phyloP scores from a whole-genome alignment of 306 rosid genomes.

The Casuarina equisetifolia region DNA sequence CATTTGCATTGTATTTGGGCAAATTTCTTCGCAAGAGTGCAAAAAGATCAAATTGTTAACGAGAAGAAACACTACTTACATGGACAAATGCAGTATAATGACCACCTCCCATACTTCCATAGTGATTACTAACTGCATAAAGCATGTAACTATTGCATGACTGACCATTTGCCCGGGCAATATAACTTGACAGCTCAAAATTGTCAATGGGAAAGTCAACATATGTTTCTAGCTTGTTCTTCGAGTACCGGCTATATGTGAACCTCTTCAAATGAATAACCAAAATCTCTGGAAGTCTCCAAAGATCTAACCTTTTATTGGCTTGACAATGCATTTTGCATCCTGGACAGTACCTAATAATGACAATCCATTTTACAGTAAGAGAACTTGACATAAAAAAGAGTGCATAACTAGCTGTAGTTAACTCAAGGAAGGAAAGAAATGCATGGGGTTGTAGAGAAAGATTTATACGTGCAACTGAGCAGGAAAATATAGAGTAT shows the following conservation, averaged over 20 bases:
- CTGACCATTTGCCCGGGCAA: conserved; percentile 56
- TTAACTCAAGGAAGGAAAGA: conserved; percentile 16
- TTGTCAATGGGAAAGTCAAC: conserved; percentile 87
- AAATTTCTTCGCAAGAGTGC: conserved; percentile 9
- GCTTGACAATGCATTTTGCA: conserved; percentile 92
- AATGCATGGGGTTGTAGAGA: background rate
- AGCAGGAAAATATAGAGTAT: conserved; percentile 23
- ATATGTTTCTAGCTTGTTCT: conserved; percentile 94
- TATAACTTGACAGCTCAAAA: conserved; percentile 83
- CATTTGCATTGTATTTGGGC: background rate
- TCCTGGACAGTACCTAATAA: conserved; percentile 82
- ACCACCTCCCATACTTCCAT: conserved; percentile 99
- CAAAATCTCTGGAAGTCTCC: conserved; percentile 98
- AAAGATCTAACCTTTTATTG: conserved; percentile 92
- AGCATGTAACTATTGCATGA: conserved; percentile 69
- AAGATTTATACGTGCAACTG: conserved; percentile 3
- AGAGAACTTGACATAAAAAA: conserved; percentile 28
- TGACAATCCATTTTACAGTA: background rate
- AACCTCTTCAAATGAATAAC: conserved; percentile 98
- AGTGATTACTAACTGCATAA: conserved; percentile 93
- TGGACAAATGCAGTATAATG: conserved; percentile 98
- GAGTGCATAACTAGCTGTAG: background rate
- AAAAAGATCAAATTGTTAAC: background rate
- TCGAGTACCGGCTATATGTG: conserved; percentile 82
- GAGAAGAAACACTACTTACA: conserved; percentile 55